Percentiles rank a stretch among this genome's conserved stretches.
Conservation (phyloP, 352 stramenopile genomes). For the Phytophthora vignae region DNA sequence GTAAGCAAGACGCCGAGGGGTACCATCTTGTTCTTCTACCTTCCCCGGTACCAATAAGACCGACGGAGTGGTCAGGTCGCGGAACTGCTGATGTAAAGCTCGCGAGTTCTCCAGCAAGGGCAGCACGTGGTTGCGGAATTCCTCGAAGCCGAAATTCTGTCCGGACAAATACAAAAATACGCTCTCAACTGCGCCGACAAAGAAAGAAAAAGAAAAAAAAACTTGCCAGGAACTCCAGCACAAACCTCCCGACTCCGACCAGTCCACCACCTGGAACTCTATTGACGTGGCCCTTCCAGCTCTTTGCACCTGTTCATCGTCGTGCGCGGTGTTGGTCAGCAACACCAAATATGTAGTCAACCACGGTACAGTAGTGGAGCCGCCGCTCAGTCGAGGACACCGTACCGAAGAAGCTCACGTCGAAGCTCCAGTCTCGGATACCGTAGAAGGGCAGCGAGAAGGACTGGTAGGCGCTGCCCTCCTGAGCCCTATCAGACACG, state of each 20-base stretch:
- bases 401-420: conserved; percentile 67
- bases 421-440: conserved; percentile 79
- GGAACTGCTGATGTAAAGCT: conserved; percentile 59
- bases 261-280: conserved; percentile 72
- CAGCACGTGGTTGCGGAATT: conserved; percentile 73
- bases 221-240: conserved; percentile 64
- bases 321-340: neutral
- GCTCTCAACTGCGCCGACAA: neutral
- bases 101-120: conserved; percentile 71
- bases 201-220: neutral
- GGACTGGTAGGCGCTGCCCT: conserved; percentile 61
- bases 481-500: conserved; percentile 47
- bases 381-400: too few species aligned
- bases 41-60: conserved; percentile 80
- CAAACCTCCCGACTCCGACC: conserved; percentile 68
- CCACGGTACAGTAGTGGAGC: too few species aligned
- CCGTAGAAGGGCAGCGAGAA: conserved; percentile 84
- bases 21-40: conserved; percentile 37
- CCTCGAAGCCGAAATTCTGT: conserved; percentile 77
- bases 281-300: conserved; percentile 77
- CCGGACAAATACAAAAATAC: neutral
- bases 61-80: conserved; percentile 57
- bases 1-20: conserved; percentile 53
- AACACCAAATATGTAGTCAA: neutral
- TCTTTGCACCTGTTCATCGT: conserved; percentile 52